Evolutionary conservation across 1,139 yeast genomes (phyloP).

Genomic region (Taiozyma onychis): DNA sequence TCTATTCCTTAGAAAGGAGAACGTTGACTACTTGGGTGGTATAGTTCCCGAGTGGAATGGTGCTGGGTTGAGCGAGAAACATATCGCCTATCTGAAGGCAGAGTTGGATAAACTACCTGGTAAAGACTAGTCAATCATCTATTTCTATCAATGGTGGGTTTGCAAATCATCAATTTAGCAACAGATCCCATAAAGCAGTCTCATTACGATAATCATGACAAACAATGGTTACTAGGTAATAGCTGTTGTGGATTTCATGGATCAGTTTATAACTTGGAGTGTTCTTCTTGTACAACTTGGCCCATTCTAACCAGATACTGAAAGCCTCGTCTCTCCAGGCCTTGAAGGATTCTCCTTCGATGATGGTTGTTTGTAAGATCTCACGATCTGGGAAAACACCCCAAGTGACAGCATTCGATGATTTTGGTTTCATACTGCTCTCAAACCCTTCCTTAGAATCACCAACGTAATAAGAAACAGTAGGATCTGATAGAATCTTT

Average conservation of each 20-base stretch:
- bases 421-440: conserved; percentile 49
- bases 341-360: conserved; percentile 77
- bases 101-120: neutral
- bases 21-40: conserved; percentile 28
- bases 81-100: conserved; percentile 20
- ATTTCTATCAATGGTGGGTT: neutral
- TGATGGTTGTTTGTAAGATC: conserved; percentile 86
- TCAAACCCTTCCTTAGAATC: conserved; percentile 52
- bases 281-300: conserved; percentile 54
- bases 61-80: conserved; percentile 23
- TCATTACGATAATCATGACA: conserved; percentile 81
- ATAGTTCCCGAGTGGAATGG: conserved; percentile 27
- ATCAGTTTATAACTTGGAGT: conserved; percentile 51
- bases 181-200: conserved; percentile 69
- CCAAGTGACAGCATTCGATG: conserved; percentile 88
- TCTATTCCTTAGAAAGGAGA: conserved; percentile 15
- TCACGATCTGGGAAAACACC: conserved; percentile 96
- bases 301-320: conserved; percentile 90
- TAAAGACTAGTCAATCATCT: neutral
- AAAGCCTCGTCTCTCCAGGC: conserved; percentile 99
- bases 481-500: conserved; percentile 40
- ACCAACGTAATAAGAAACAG: conserved; percentile 69
- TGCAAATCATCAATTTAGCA: conserved; percentile 29
- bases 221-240: conserved; percentile 74
- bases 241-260: conserved; percentile 52